phyloP scores from a whole-genome alignment of 495 filamentous ascomycete genomes.

The Immersiella caudata region DNA sequence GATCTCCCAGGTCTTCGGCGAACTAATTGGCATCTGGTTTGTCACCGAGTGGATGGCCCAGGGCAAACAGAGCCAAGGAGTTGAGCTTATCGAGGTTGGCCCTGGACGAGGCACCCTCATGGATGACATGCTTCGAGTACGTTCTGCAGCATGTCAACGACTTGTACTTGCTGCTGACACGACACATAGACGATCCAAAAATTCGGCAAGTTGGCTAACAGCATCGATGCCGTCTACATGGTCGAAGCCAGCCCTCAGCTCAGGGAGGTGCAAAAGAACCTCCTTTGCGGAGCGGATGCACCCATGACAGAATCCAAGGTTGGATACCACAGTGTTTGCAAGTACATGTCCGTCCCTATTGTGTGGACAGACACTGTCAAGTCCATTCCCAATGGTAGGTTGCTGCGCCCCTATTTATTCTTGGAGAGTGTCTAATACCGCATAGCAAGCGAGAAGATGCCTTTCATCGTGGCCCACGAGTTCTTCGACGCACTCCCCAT shows the following conservation, averaged over 20 bases:
- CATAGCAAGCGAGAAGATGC: conserved; percentile 63
- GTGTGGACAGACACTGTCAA: conserved; percentile 92
- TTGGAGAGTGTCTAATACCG: conserved; percentile 15
- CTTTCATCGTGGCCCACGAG: conserved; percentile 94
- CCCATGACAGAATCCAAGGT: conserved; percentile 69
- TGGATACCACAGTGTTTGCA: conserved; percentile 75
- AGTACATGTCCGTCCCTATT: conserved; percentile 69
- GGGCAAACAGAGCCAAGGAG: conserved; percentile 66
- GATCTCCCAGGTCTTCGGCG: conserved; percentile 96
- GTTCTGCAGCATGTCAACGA: conserved; percentile 23
- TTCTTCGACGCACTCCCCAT: conserved; percentile 99
- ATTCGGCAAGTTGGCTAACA: conserved; percentile 75
- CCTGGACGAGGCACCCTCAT: conserved; percentile 95
- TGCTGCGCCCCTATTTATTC: conserved; percentile 19
- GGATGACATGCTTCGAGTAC: conserved; percentile 91
- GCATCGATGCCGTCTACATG: conserved; percentile 83
- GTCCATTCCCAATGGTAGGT: conserved; percentile 63
- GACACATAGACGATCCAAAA: conserved; percentile 71
- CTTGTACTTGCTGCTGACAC: conserved; percentile 1
- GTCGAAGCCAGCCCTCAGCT: conserved; percentile 85
- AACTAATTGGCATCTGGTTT: conserved; percentile 91
- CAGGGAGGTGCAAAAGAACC: conserved; percentile 71
- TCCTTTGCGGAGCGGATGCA: conserved; percentile 78
- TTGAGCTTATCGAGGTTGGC: conserved; percentile 90
- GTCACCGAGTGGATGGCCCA: conserved; percentile 95